Evolutionary conservation across 805 yeast genomes (phyloP), one percentile per base, ranked within the genome.

Genomic region (Cyberlindnera misumaiensis): DNA sequence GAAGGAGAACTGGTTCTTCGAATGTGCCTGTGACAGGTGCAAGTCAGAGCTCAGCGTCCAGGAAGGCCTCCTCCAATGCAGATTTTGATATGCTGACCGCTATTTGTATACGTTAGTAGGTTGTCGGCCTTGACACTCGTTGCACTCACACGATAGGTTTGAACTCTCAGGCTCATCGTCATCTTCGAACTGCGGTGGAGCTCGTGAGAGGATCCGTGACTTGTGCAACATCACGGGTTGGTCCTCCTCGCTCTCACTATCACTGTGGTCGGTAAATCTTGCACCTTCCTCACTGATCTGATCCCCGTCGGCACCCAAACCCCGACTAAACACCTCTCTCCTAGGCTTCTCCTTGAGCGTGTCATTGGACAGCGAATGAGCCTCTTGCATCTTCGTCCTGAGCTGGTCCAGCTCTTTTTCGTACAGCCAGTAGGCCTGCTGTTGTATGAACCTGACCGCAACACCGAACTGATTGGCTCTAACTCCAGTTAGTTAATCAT

Each of bases 1-100:
- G 41, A 53, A 48, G 15, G 72, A 68, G 33, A 68, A 68, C 32
- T 80, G 85, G 85, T 77, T 76, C 48, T 80, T 80, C 46, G 58
- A 58, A 12, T 80, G 85, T 52, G 61, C 58, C 3, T 80, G 84
- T 52, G 49, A 40, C 2, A 63, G 69, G 37, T 78, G 85, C 52
- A 35, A 35, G 12, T 41, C 36, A 42, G 32, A 53, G 56, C 26
- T 58, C 60, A 35, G 63, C 41, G 18, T 65, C 66, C 46, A 66
- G 48, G 28, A 65, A 41, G 1, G 69, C 70, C 35, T 66, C 70
- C 39, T 64, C 71, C 17, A 66, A 44, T 1, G 70, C 70, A 4
- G 68, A 63, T 34, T 60, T 63, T 33, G 65, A 60, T 3, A 65
- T 54, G 39, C 68, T 62, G 15, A 55, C 44, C 11, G 52, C 58